Conservation (phyloP, 352 stramenopile genomes). For the Phytophthora ramorum region DNA sequence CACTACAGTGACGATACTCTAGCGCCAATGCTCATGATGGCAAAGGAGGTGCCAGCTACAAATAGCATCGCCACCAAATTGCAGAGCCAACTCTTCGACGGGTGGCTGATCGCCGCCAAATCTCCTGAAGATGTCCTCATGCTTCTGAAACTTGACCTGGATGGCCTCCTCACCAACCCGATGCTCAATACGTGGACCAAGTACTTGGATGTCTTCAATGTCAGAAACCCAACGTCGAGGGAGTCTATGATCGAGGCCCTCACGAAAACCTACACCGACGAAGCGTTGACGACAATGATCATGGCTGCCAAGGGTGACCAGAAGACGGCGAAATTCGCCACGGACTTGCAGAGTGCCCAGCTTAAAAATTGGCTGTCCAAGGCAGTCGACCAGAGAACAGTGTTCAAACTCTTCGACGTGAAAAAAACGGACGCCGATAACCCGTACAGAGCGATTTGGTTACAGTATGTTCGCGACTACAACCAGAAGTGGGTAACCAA, state of each 20-base stretch:
- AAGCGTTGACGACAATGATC: not conserved
- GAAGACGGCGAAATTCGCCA: constrained; percentile 1
- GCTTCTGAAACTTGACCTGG: too few species aligned
- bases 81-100: too few species aligned
- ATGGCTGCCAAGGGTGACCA: not conserved
- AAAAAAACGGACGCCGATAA: too few species aligned
- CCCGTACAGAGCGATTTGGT: not conserved
- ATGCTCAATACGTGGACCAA: not conserved
- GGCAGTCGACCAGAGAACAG: not conserved
- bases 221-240: not conserved
- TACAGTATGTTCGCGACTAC: too few species aligned
- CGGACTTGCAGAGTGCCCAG: constrained; percentile 4
- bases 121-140: too few species aligned
- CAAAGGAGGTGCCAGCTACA: too few species aligned
- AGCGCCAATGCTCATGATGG: too few species aligned
- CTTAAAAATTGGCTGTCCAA: not conserved
- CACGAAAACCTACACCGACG: not conserved
- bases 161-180: not conserved
- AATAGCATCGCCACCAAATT: too few species aligned
- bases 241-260: not conserved
- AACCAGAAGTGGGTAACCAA: too few species aligned
- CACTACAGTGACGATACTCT: too few species aligned
- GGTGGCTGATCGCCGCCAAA: too few species aligned
- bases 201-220: not conserved
- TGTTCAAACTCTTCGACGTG: not conserved